These are phyloP conservation scores for Ustilago tritici DNA, from an alignment of 1,284 basidiomycete genomes.

Conservation along the genomic window DNA sequence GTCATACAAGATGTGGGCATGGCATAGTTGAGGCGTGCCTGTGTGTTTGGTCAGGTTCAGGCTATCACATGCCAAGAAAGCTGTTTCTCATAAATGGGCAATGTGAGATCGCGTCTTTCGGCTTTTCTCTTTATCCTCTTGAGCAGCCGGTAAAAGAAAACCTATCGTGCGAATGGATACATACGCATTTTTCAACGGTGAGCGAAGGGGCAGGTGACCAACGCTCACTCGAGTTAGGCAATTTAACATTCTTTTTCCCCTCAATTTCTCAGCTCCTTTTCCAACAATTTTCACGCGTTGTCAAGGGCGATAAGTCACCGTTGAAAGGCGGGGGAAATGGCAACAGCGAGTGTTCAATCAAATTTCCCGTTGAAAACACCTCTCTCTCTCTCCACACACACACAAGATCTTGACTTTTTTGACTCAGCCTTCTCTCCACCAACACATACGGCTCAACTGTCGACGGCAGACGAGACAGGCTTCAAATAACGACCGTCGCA, in stretches of 20 bases:
- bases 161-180: too few relatives aligned
- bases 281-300: too few relatives aligned
- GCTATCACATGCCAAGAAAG: conserved; percentile 10
- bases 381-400: background rate
- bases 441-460: background rate
- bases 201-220: too few relatives aligned
- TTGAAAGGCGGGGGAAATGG: background rate
- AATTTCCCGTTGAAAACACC: conserved; percentile 2
- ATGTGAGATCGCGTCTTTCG: background rate
- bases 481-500: background rate
- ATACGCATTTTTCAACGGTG: too few relatives aligned
- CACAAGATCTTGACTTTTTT: too few relatives aligned
- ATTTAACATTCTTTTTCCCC: too few relatives aligned
- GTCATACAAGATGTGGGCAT: too few relatives aligned
- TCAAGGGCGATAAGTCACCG: too few relatives aligned
- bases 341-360: background rate
- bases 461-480: background rate
- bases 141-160: too few relatives aligned
- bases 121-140: too few relatives aligned
- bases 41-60: background rate
- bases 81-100: conserved; percentile 7
- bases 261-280: too few relatives aligned
- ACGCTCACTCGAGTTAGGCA: too few relatives aligned
- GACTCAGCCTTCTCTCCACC: background rate
- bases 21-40: background rate